Percentiles rank a stretch among this genome's conserved stretches.
phyloP scores from a whole-genome alignment of 169 alveolate species.

The Plasmodium malariae region DNA sequence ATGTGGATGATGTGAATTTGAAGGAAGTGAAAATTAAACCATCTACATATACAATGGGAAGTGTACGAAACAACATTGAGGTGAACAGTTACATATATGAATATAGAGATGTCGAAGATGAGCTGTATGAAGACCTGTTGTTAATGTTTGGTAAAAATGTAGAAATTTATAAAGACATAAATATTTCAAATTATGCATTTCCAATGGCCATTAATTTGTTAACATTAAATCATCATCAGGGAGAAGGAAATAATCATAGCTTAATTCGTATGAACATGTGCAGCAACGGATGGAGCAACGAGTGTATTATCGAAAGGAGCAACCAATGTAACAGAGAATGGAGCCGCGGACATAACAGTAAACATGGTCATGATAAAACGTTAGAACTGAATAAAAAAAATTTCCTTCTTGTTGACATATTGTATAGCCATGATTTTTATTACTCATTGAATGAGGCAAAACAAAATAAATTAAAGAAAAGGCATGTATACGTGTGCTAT shows the following conservation, averaged over 20 bases:
- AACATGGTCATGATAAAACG: not conserved
- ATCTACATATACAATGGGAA: not conserved
- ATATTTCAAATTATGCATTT: constrained; percentile 47
- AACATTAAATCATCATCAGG: constrained; percentile 20
- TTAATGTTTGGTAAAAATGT: constrained; percentile 28
- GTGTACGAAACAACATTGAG: not conserved
- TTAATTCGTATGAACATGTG: not conserved
- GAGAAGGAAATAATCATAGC: not conserved
- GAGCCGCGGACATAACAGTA: not conserved
- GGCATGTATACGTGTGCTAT: constrained; percentile 33
- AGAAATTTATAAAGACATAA: constrained; percentile 48
- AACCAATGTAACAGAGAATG: not conserved
- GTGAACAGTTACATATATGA: not conserved
- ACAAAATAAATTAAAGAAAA: constrained; percentile 11
- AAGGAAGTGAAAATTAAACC: not conserved
- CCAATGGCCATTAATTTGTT: constrained; percentile 70
- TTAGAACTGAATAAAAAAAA: constrained; percentile 34
- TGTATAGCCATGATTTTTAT: constrained; percentile 60
- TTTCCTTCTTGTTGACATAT: constrained; percentile 49
- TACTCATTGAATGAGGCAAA: constrained; percentile 23
- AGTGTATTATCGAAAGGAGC: not conserved
- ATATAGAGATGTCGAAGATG: constrained; percentile 39
- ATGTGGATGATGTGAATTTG: constrained; percentile 43
- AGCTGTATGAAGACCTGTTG: constrained; percentile 40
- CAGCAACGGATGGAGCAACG: not conserved